Conservation (phyloP, 208 protist species). For the Blechomonas ayalai region DNA sequence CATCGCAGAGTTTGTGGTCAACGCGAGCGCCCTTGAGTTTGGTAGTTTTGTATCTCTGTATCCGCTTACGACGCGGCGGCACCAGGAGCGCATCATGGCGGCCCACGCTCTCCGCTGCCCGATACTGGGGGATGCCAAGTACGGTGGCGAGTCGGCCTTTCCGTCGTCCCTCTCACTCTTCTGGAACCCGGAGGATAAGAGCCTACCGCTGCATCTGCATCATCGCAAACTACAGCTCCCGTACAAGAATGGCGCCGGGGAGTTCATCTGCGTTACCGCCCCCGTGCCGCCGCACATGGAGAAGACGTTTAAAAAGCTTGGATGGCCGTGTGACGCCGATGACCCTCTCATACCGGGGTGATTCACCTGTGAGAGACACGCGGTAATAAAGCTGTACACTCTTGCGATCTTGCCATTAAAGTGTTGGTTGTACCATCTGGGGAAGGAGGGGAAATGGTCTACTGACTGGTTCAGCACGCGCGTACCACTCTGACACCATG, state of each 20-base stretch:
- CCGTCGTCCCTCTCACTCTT: constrained; percentile 76
- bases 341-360: constrained; percentile 87
- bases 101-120: constrained; percentile 84
- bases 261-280: constrained; percentile 83
- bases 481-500: too few species aligned
- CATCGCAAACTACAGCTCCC: constrained; percentile 88
- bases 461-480: too few species aligned
- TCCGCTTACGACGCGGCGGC: constrained; percentile 74
- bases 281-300: constrained; percentile 88
- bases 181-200: constrained; percentile 75
- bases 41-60: constrained; percentile 90
- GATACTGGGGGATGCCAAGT: constrained; percentile 88
- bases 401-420: too few species aligned
- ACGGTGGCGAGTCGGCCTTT: constrained; percentile 85
- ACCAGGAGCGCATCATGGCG: constrained; percentile 89
- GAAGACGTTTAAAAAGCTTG: constrained; percentile 80
- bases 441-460: too few species aligned
- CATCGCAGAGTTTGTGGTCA: constrained; percentile 89
- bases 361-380: too few species aligned
- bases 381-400: too few species aligned
- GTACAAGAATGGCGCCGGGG: constrained; percentile 77
- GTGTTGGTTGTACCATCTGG: too few species aligned
- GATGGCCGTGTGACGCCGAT: constrained; percentile 79
- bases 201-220: constrained; percentile 78
- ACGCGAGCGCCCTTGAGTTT: constrained; percentile 78